Percentiles rank a stretch among this genome's conserved stretches.
These are phyloP conservation scores for Tricholoma matsutake DNA, from an alignment of 768 basidiomycete species.

Conservation along the genomic window DNA sequence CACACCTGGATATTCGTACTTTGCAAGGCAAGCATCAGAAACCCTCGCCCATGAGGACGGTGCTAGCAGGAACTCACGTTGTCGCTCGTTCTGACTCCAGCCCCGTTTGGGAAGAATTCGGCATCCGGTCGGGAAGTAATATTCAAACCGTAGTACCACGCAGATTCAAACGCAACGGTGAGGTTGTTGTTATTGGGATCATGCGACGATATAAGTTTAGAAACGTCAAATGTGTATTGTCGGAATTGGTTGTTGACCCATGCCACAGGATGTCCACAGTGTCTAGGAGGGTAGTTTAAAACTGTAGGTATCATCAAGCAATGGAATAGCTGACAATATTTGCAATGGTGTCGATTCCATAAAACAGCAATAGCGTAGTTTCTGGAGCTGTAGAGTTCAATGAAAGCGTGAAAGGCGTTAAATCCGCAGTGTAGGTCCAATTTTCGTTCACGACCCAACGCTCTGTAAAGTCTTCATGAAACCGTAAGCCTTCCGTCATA, in stretches of 20 bases:
- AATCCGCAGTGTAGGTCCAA: slow-evolving; percentile 57
- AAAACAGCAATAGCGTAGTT: slow-evolving; percentile 46
- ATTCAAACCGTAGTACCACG: slow-evolving; percentile 51
- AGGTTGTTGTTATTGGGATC: slow-evolving; percentile 37
- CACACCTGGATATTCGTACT: slow-evolving; percentile 52
- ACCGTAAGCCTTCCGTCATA: neutral
- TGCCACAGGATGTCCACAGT: slow-evolving; percentile 47
- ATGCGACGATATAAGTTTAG: slow-evolving; percentile 36
- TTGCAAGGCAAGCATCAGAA: neutral
- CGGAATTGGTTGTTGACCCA: slow-evolving; percentile 60
- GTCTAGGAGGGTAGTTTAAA: slow-evolving; percentile 29
- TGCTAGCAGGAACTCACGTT: neutral
- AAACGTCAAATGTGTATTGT: slow-evolving; percentile 52
- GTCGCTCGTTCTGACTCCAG: slow-evolving; percentile 26
- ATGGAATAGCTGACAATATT: slow-evolving; percentile 41
- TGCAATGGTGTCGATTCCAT: slow-evolving; percentile 56
- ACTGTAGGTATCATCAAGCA: neutral
- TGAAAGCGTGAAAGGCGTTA: slow-evolving; percentile 38
- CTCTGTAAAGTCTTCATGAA: slow-evolving; percentile 44
- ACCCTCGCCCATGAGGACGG: neutral
- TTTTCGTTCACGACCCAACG: slow-evolving; percentile 55
- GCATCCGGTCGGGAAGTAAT: slow-evolving; percentile 47
- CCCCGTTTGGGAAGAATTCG: slow-evolving; percentile 37
- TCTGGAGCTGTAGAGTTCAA: slow-evolving; percentile 19
- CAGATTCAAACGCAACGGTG: slow-evolving; percentile 51